phyloP scores from a whole-genome alignment of 345 rosid species.

The Populus alba region DNA sequence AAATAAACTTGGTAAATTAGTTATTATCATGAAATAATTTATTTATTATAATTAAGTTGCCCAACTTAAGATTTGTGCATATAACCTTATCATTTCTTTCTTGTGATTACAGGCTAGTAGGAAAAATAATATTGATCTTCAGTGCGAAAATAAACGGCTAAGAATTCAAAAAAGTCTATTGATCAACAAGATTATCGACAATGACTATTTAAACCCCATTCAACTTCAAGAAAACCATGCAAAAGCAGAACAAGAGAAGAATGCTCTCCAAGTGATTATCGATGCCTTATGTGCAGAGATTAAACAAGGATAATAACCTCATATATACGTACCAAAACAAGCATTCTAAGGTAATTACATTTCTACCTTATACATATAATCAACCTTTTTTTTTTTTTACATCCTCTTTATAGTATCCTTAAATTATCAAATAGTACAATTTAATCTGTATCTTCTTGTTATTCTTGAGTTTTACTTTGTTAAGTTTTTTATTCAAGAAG shows the following conservation, averaged over 20 bases:
- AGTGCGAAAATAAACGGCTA: not conserved
- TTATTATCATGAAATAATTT: too few relatives aligned
- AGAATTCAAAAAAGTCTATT: not conserved
- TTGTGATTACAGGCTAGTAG: not conserved
- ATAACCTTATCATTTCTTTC: not conserved
- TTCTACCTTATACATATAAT: not conserved
- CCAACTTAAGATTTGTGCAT: too few relatives aligned
- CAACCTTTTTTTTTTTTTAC: too few relatives aligned
- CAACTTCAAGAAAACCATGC: not conserved
- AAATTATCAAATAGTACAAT: not conserved
- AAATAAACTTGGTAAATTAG: too few relatives aligned
- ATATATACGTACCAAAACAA: not conserved
- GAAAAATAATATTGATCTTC: not conserved
- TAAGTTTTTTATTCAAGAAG: not conserved
- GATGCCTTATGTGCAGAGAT: not conserved
- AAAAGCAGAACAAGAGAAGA: not conserved
- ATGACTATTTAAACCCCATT: not conserved
- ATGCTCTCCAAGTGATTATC: not conserved
- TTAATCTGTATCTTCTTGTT: too few relatives aligned
- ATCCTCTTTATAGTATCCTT: not conserved
- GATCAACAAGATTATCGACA: not conserved
- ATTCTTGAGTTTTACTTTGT: not conserved
- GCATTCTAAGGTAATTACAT: not conserved
- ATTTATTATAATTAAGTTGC: too few relatives aligned
- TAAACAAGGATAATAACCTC: not conserved